phyloP scores from a whole-genome alignment of 345 rosid genomes.

The Rhodomyrtus tomentosa region DNA sequence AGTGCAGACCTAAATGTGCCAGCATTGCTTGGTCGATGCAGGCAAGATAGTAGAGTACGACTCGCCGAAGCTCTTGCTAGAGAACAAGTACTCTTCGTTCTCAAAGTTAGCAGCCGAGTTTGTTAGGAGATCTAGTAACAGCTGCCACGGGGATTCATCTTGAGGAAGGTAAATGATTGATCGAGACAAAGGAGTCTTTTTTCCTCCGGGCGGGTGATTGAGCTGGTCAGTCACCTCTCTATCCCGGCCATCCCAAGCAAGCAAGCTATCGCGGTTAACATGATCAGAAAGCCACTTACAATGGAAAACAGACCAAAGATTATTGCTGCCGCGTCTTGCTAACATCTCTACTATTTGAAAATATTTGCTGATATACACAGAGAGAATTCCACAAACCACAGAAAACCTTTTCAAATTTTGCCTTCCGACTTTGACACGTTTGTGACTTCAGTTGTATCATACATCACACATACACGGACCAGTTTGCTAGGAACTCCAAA shows the following conservation, averaged over 20 bases:
- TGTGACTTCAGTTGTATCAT: background rate
- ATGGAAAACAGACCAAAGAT: background rate
- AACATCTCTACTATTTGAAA: background rate
- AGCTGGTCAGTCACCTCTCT: background rate
- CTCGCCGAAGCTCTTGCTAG: conserved; percentile 32
- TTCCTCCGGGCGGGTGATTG: background rate
- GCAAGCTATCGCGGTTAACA: background rate
- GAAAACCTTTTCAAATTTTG: background rate
- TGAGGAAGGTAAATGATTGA: background rate
- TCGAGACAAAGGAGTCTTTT: background rate
- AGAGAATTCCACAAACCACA: background rate
- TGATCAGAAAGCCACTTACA: background rate
- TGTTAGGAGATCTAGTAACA: conserved; percentile 29
- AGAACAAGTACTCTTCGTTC: conserved; percentile 48
- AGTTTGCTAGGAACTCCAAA: background rate
- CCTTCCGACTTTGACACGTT: background rate
- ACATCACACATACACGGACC: background rate
- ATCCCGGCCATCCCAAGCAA: background rate
- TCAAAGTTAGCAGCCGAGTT: conserved; percentile 56
- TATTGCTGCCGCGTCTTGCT: background rate
- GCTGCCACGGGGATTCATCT: background rate
- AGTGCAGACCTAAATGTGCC: background rate
- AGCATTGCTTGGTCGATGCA: conserved; percentile 8
- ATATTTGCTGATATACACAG: background rate
- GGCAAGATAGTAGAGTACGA: conserved; percentile 43